These are phyloP conservation scores for Phytophthora idaei DNA, from an alignment of 352 stramenopile genomes.

Conservation along the genomic window DNA sequence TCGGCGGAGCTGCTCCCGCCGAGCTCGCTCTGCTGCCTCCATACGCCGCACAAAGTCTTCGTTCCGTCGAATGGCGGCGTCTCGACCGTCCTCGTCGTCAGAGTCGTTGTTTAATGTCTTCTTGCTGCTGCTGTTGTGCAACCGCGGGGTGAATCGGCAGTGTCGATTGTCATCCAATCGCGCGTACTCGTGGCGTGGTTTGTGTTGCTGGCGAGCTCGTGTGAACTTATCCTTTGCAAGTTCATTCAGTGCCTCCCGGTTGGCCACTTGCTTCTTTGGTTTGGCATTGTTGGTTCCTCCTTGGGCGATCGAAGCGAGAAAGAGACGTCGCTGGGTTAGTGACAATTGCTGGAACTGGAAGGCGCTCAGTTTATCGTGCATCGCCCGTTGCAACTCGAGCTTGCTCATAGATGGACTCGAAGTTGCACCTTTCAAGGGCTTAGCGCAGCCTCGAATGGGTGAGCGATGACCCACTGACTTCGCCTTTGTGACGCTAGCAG, in stretches of 20 bases:
- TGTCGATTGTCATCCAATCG: conserved; percentile 62
- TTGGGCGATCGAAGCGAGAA: conserved; percentile 59
- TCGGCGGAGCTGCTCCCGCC: conserved; percentile 59
- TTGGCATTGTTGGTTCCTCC: conserved; percentile 2
- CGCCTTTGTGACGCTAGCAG: conserved; percentile 37
- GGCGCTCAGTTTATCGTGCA: conserved; percentile 62
- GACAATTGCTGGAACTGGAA: conserved; percentile 72
- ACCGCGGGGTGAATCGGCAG: conserved; percentile 59
- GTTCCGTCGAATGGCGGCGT: conserved; percentile 25
- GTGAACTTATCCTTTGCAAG: conserved; percentile 54
- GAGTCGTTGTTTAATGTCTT: conserved; percentile 35
- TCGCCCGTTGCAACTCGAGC: conserved; percentile 37
- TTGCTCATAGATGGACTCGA: conserved; percentile 30
- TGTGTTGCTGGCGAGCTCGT: conserved; percentile 39
- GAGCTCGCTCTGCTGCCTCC: conserved; percentile 69
- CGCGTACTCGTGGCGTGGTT: conserved; percentile 42
- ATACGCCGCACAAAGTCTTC: conserved; percentile 78
- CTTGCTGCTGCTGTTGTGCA: conserved; percentile 32
- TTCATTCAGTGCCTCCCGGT: conserved; percentile 51
- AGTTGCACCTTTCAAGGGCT: conserved; percentile 27
- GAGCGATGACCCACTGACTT: conserved; percentile 27
- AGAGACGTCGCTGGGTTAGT: conserved; percentile 60
- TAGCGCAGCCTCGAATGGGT: conserved; percentile 14
- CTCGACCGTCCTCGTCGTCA: conserved; percentile 46
- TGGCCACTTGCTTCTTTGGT: conserved; percentile 22